Evolutionary conservation across 345 rosid species (phyloP).

Genomic region (Microthlaspi erraticum): DNA sequence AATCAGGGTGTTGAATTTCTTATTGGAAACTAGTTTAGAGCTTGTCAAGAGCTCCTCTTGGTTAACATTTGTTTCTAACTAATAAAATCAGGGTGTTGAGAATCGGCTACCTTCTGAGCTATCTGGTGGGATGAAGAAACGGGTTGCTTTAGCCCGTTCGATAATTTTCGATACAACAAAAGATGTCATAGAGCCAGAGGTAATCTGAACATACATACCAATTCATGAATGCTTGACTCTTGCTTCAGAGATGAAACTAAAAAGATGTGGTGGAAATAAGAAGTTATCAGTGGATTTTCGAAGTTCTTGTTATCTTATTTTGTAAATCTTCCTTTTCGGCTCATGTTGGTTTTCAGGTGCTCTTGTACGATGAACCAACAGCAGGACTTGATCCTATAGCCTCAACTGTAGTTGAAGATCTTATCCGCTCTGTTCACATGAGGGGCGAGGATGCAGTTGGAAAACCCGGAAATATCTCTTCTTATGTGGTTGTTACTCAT

Average conservation of each 20-base stretch:
- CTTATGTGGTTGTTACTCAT: conserved; percentile 92
- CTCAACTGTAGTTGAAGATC: conserved; percentile 99
- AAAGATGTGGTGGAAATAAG: too few species aligned
- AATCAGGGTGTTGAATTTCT: not conserved
- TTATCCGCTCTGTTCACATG: conserved; percentile 83
- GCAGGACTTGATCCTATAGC: conserved; percentile 99
- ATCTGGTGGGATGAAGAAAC: conserved; percentile 98
- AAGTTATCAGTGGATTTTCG: too few species aligned
- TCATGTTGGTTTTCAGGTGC: conserved; percentile 49
- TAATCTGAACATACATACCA: conserved; percentile 36
- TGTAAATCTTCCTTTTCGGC: too few species aligned
- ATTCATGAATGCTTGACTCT: not conserved
- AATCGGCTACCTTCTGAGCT: conserved; percentile 92
- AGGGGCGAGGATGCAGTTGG: conserved; percentile 56
- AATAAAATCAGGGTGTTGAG: conserved; percentile 80
- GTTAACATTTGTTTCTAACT: not conserved
- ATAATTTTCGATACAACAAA: conserved; percentile 79
- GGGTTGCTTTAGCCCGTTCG: conserved; percentile 98
- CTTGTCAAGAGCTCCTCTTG: not conserved
- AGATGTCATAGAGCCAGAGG: conserved; percentile 92
- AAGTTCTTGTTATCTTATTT: not conserved
- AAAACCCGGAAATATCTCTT: conserved; percentile 80
- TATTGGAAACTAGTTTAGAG: too few species aligned
- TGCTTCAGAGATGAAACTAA: too few species aligned
- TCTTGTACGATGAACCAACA: conserved; percentile 92